phyloP scores from a whole-genome alignment of 225 moss, liverwort and hornwort genomes.

The Sphagnum contortum region DNA sequence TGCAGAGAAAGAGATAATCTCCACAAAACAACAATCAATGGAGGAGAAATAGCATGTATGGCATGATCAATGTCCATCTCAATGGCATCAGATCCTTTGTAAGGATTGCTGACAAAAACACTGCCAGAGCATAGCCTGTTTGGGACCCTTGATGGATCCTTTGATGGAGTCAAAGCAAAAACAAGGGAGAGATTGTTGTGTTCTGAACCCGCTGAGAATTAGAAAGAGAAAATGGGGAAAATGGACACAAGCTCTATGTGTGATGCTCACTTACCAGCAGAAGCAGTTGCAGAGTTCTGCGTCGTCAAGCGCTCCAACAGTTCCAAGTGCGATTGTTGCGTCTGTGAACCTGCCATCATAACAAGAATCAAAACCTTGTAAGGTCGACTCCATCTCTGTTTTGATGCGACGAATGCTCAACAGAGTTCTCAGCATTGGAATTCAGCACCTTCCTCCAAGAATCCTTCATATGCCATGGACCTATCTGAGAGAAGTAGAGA shows the following conservation, averaged over 20 bases:
- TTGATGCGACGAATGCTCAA: too few relatives aligned
- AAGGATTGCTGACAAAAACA: too few relatives aligned
- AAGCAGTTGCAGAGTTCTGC: constrained; percentile 11
- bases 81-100: too few relatives aligned
- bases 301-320: constrained; percentile 39
- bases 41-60: too few relatives aligned
- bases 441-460: background rate
- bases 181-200: background rate
- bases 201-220: background rate
- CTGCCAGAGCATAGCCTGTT: too few relatives aligned
- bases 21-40: too few relatives aligned
- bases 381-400: too few relatives aligned
- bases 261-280: background rate
- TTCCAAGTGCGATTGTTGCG: constrained; percentile 32
- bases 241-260: too few relatives aligned
- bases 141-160: background rate
- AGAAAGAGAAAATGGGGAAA: background rate
- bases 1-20: too few relatives aligned
- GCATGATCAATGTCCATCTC: too few relatives aligned
- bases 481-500: background rate
- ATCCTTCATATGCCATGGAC: background rate
- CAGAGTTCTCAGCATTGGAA: background rate
- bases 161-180: background rate
- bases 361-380: too few relatives aligned
- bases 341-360: constrained; percentile 9